Evolutionary conservation across 495 filamentous ascomycete genomes (phyloP), one percentile per base, ranked within the genome.

Genomic region (Chaetomium tenue): DNA sequence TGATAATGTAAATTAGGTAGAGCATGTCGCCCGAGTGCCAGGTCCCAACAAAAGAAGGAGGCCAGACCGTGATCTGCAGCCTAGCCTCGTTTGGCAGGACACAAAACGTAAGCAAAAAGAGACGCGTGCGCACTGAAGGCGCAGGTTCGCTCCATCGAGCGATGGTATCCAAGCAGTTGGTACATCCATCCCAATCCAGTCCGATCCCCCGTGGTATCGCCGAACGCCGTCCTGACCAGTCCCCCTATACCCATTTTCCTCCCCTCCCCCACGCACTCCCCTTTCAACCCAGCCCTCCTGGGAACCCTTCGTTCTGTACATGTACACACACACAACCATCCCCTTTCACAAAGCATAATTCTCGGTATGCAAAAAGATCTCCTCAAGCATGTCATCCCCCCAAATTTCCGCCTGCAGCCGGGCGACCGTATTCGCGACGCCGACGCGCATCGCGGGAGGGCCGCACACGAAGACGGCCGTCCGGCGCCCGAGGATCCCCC

Each of bases 401-500:
- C 90, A 89, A 40, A 98, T 92, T 75, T 88, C 84, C 42, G 82
- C 81, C 81, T 98, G 93, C 71, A 97, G 76, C 61, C 85, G 79
- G 0, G 93, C 93, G 25, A 97, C 91, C 0, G 89, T 87, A 65
- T 85, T 89, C 13, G 89, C 87, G 39, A 97, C 92, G 67, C 93
- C 92, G 3, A 91, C 84, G 52, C 95, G 80, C 92, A 98, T 95
- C 56, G 82, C 78, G 23, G 91, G 88, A 30, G 93, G 92, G 0
- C 94, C 92, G 69, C 93, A 97, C 39, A 98, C 93, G 72, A 94
- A 97, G 12, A 97, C 90, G 67, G 93, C 96, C 0, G 93, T 92
- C 60, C 93, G 79, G 58, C 89, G 79, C 8, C 93, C 93, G 59
- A 95, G 90, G 40, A 84, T 88, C 47, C 88, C 84, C 22, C 81